Evolutionary conservation across 169 alveolate species (phyloP), one percentile per base, ranked within the genome.

Genomic region (Plasmodium falciparum): DNA sequence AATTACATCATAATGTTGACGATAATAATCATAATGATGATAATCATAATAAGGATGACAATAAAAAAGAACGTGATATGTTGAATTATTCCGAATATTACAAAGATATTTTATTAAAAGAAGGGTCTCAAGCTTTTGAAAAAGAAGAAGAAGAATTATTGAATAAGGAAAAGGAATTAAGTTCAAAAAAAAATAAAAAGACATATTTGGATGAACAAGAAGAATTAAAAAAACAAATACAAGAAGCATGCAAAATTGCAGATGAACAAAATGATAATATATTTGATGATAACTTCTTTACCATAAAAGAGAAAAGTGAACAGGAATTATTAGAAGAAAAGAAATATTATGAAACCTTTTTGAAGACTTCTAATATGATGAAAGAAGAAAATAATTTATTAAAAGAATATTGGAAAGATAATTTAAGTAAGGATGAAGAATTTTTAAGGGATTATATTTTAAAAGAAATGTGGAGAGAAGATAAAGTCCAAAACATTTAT

Each of bases 391-490:
- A 85, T 24, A 74, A 74, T 20, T 69, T 74, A 73, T 45, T 86
- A 54, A 86, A 86, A 70, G 86, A 72, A 88, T 93, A 90, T 43
- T 33, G 93, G 69, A 72, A 76, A 59, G 93, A 92, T 83, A 66
- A 73, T 33, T 83, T 93, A 63, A 92, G 73, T 83, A 88, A 80
- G 56, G 94, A 93, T 83, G 96, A 93, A 54, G 94, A 93, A 83
- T 93, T 93, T 74, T 93, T 93, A 65, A 80, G 93, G 91, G 96
- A 93, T 90, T 93, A 93, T 65, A 93, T 93, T 20, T 75, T 93
- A 67, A 93, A 93, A 88, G 95, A 93, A 92, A 54, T 94, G 22
- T 93, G 96, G 96, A 89, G 96, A 71, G 96, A 93, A 58, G 96
- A 93, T 67, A 74, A 72, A 22, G 52, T 62, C 7, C 94, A 86